Conservation (phyloP, 805 yeast genomes). For the Kuraishia piskuri region DNA sequence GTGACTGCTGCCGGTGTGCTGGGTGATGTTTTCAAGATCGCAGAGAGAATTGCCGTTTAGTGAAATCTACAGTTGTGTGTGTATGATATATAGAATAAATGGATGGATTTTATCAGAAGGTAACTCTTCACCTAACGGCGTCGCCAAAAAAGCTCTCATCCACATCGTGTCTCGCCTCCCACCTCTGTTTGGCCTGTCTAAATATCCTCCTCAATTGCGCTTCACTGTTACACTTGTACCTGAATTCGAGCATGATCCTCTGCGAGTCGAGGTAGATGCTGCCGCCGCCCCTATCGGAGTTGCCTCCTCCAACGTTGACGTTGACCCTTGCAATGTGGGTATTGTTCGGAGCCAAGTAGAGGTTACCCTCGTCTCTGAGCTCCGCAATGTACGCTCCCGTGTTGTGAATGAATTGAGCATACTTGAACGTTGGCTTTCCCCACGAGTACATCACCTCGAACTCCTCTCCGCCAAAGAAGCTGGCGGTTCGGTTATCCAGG, state of each 20-base stretch:
- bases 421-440: constrained; percentile 80
- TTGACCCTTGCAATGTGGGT: constrained; percentile 70
- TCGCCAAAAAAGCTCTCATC: constrained; percentile 9
- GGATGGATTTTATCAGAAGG: too few relatives aligned
- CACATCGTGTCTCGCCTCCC: constrained; percentile 26
- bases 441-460: constrained; percentile 79
- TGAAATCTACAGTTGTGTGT: constrained; percentile 1
- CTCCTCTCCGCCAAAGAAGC: constrained; percentile 37
- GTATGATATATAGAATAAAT: background rate
- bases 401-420: constrained; percentile 82
- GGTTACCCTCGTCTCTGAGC: constrained; percentile 66
- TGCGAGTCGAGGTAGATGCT: constrained; percentile 53
- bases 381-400: constrained; percentile 90
- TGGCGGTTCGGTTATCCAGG: constrained; percentile 72
- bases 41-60: constrained; percentile 60
- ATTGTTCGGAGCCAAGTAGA: constrained; percentile 82
- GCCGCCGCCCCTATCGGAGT: constrained; percentile 11
- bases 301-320: constrained; percentile 24
- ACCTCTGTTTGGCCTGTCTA: constrained; percentile 45
- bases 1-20: constrained; percentile 77
- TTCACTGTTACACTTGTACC: constrained; percentile 49
- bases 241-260: constrained; percentile 61
- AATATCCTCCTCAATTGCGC: constrained; percentile 42
- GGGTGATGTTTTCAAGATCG: constrained; percentile 87
- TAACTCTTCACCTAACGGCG: background rate